Evolutionary conservation across 805 yeast genomes (phyloP), one percentile per base, ranked within the genome.

Genomic region (Ogataea methanolica): DNA sequence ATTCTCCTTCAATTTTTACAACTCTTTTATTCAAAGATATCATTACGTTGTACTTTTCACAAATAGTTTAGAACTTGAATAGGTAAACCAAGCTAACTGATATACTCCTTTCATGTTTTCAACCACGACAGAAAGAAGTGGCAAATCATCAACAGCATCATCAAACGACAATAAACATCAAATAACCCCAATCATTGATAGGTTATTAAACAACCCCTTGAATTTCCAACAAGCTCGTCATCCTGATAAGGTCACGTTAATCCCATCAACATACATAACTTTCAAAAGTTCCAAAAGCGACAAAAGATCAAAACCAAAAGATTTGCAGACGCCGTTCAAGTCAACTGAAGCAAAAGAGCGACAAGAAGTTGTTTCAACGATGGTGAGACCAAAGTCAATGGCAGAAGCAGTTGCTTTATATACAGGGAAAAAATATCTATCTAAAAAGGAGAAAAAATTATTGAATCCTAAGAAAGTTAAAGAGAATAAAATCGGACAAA

Each of bases 401-500:
- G 82, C 81, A 9, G 82, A 77, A 59, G 83, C 83, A 9, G 76
- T 80, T 31, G 80, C 81, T 12, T 73, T 77, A 7, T 78, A 78
- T 58, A 72, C 83, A 1, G 80, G 82, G 29, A 78, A 77, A 48
- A 74, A 71, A 55, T 79, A 77, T 48, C 62, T 76, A 52, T 70
- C 76, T 6, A 78, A 75, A 57, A 72, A 73, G 33, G 73, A 75
- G 48, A 72, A 69, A 48, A 65, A 59, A 53, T 50, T 50, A 39
- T 38, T 45, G 11, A 59, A 55, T 37, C 59, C 61, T 47, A 62
- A 60, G 45, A 51, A 55, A 19, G 43, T 51, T 43, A 53, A 50
- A 6, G 46, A 23, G 46, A 42, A 39, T 12, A 9, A 11, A 33
- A 14, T 31, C 15, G 6, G 9, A n/a, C 39, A 21, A 22, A 17